Evolutionary conservation across 768 basidiomycete genomes (phyloP).

Genomic region (Mycena vulgaris): DNA sequence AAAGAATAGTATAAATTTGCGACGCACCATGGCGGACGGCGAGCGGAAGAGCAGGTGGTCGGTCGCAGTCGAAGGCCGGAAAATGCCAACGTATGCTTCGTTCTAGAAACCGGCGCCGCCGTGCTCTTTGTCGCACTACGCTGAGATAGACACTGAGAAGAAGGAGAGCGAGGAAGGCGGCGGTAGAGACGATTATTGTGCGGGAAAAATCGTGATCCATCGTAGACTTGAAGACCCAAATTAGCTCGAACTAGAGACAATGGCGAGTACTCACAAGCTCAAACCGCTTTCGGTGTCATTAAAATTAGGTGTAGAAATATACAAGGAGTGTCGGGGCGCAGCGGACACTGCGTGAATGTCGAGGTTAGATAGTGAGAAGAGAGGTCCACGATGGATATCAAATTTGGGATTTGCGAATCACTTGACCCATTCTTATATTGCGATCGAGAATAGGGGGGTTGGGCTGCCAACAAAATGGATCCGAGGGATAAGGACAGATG

Average conservation of each 20-base stretch:
- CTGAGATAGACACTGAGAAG: not conserved
- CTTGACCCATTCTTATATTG: not conserved
- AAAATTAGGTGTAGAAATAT: not conserved
- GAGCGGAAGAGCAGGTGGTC: constrained; percentile 2
- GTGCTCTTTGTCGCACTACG: not conserved
- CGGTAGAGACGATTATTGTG: constrained; percentile 2
- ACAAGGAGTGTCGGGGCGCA: not conserved
- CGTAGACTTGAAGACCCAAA: not conserved
- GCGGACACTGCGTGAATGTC: not conserved
- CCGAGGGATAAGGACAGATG: no score
- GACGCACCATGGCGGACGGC: constrained; percentile 1
- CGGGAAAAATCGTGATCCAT: not conserved
- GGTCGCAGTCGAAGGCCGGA: not conserved
- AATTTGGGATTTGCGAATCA: not conserved
- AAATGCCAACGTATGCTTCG: constrained; percentile 18
- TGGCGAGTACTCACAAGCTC: not conserved
- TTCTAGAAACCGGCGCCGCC: constrained; percentile 9
- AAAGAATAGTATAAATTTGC: not conserved
- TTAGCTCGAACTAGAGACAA: not conserved
- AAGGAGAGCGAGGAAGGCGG: not conserved
- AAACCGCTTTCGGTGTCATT: constrained; percentile 20
- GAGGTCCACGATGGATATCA: not conserved
- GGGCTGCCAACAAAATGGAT: not conserved
- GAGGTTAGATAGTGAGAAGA: not conserved
- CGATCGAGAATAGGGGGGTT: not conserved